Conservation (phyloP, 148 eudicot genomes). For the Fagopyrum homotropicum region DNA sequence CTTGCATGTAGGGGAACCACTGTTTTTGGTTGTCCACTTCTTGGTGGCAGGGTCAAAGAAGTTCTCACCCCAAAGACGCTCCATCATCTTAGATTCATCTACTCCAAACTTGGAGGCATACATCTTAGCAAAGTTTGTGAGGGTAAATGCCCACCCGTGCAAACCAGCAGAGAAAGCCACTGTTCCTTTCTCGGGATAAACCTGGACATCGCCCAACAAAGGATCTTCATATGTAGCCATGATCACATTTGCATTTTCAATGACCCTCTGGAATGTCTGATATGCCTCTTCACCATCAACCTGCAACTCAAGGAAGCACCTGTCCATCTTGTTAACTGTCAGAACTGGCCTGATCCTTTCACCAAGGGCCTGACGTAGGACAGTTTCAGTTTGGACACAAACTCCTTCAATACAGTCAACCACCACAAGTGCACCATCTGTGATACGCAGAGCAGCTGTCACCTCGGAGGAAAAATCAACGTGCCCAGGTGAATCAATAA, state of each 20-base stretch:
- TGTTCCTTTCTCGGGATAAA: constrained; percentile 82
- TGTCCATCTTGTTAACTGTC: constrained; percentile 30
- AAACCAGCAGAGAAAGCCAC: constrained; percentile 85
- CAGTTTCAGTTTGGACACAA: constrained; percentile 83
- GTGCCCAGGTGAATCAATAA: constrained; percentile 60
- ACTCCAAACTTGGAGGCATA: constrained; percentile 62
- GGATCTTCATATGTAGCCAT: constrained; percentile 87
- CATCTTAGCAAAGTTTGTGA: constrained; percentile 70
- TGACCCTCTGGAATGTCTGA: constrained; percentile 67
- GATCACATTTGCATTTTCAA: constrained; percentile 76
- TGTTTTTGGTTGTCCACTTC: constrained; percentile 69
- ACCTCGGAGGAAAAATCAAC: constrained; percentile 66
- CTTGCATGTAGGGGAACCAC: constrained; percentile 26
- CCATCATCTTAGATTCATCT: constrained; percentile 75
- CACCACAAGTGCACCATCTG: constrained; percentile 68
- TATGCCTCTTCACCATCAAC: constrained; percentile 86
- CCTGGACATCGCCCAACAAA: constrained; percentile 67
- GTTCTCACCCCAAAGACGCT: constrained; percentile 82
- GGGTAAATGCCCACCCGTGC: constrained; percentile 80
- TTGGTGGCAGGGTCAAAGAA: constrained; percentile 70
- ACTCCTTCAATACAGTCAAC: constrained; percentile 85
- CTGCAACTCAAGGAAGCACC: constrained; percentile 78
- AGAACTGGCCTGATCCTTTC: constrained; percentile 73
- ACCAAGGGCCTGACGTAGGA: constrained; percentile 78
- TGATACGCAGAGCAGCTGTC: constrained; percentile 65